Evolutionary conservation across 2,329 filamentous ascomycete genomes (phyloP), one percentile per base, ranked within the genome.

Genomic region (Fusarium tjaetaba): DNA sequence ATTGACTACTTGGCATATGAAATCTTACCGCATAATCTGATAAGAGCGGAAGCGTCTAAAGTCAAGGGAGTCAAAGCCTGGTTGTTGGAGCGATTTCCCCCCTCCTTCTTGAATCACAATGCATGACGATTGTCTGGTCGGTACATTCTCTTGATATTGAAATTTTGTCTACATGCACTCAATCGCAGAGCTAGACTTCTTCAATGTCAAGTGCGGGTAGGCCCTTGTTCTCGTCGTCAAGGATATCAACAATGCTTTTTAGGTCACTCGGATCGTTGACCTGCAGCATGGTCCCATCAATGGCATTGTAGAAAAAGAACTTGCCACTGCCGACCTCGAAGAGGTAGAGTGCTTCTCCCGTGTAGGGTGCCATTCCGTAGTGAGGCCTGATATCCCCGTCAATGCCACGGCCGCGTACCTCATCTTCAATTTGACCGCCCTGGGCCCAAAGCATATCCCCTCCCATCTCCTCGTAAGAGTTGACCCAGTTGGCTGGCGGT

Each of bases 61-160:
- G 3, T 13, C 24, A 20, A 20, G 11, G 16, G 4, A 46, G 43
- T 26, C 3, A 11, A 26, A 6, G 18, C 11, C 22, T 14, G 5
- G 7, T 24, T 20, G 11, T 34, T 51, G 16, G 4, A 20, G 22
- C 0, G 11, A 2, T 11, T 14, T 10, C 3, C 11, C 48, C 22
- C 30, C 48, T 34, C 4, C 6, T 15, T 20, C 28, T 24, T 4
- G 13, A 20, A 24, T 51, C n/a, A 24, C n/a, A 34, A 20, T 15
- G 8, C 5, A 51, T 20, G 9, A 2, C 4, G 8, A 24, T 20
- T 10, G 2, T 15, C 4, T 34, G 6, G 24, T 24, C 10, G 11
- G 8, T 15, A 15, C 24, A 20, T 51, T 15, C 0, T 34, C 1
- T 2, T 15, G 16, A 24, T 11, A 4, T 3, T 20, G 11, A 2